Conservation (phyloP, 768 basidiomycete species). For the Leccinum variicolor region DNA sequence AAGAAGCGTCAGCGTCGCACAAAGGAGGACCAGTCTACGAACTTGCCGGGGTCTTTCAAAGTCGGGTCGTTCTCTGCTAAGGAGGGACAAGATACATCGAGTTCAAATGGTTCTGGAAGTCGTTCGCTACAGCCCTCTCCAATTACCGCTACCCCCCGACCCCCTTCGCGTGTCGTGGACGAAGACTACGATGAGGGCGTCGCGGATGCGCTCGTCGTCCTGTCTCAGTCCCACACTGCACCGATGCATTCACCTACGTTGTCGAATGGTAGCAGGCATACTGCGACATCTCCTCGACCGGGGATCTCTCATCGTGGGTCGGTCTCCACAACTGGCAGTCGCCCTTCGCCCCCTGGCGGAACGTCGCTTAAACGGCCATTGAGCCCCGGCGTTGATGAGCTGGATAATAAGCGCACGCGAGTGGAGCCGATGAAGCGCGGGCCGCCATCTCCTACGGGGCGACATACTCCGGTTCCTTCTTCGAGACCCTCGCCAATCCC, state of each 20-base stretch:
- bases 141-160: conserved; percentile 54
- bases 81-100: conserved; percentile 58
- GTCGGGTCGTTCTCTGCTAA: conserved; percentile 34
- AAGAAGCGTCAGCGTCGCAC: conserved; percentile 44
- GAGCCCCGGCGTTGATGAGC: conserved; percentile 65
- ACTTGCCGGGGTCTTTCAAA: conserved; percentile 31
- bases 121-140: conserved; percentile 73
- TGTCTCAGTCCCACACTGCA: conserved; percentile 43
- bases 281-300: conserved; percentile 45
- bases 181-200: conserved; percentile 95
- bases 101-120: conserved; percentile 60
- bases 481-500: conserved; percentile 70
- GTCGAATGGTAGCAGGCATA: conserved; percentile 54
- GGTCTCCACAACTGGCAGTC: conserved; percentile 62
- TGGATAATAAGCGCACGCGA: conserved; percentile 60
- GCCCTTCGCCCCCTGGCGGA: conserved; percentile 56
- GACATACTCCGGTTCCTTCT: conserved; percentile 55
- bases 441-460: conserved; percentile 49
- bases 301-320: conserved; percentile 58
- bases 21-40: conserved; percentile 43
- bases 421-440: conserved; percentile 52
- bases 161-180: conserved; percentile 70
- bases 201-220: conserved; percentile 78
- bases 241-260: conserved; percentile 51
- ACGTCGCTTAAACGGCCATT: conserved; percentile 61